Evolutionary conservation across 2,329 filamentous ascomycete genomes (phyloP).

Genomic region (Alternaria hordeiaustralica): DNA sequence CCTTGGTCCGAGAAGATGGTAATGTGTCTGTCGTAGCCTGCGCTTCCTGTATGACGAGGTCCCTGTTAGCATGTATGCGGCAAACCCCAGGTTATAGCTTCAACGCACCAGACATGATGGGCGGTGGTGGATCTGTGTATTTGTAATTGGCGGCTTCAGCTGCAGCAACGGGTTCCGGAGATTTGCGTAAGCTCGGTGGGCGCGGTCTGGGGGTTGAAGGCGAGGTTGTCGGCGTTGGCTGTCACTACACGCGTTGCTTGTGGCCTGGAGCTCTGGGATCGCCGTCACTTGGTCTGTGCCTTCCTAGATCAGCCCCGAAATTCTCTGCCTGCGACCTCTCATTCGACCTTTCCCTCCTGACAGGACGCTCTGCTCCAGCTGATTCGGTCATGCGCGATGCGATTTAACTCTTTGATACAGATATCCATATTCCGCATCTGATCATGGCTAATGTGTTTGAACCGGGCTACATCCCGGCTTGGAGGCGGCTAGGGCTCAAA

Average conservation of each 20-base stretch:
- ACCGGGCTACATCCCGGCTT: constrained; percentile 55
- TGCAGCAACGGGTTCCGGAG: constrained; percentile 34
- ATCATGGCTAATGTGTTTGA: constrained; percentile 32
- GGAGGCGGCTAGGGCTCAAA: constrained; percentile 67
- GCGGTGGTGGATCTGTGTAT: constrained; percentile 30
- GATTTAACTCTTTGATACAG: constrained; percentile 18
- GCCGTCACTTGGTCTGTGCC: constrained; percentile 23
- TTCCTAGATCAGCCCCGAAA: constrained; percentile 36
- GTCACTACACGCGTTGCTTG: constrained; percentile 43
- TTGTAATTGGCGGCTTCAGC: constrained; percentile 30
- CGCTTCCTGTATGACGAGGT: constrained; percentile 41
- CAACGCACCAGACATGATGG: constrained; percentile 52
- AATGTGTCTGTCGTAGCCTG: constrained; percentile 96
- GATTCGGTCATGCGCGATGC: constrained; percentile 47
- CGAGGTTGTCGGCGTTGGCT: constrained; percentile 30
- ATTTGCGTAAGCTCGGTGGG: constrained; percentile 38
- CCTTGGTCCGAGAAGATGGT: constrained; percentile 99
- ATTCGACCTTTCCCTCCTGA: constrained; percentile 41
- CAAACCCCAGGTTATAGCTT: constrained; percentile 21
- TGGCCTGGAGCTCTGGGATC: constrained; percentile 43
- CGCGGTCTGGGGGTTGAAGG: constrained; percentile 29
- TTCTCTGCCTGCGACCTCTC: constrained; percentile 42
- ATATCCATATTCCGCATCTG: constrained; percentile 37
- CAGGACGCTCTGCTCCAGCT: constrained; percentile 36
- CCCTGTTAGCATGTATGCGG: constrained; percentile 38